A percentile compares a stretch with the other conserved stretches of the same genome.
Conservation (phyloP, 352 stramenopile genomes). For the Globisporangium polare region DNA sequence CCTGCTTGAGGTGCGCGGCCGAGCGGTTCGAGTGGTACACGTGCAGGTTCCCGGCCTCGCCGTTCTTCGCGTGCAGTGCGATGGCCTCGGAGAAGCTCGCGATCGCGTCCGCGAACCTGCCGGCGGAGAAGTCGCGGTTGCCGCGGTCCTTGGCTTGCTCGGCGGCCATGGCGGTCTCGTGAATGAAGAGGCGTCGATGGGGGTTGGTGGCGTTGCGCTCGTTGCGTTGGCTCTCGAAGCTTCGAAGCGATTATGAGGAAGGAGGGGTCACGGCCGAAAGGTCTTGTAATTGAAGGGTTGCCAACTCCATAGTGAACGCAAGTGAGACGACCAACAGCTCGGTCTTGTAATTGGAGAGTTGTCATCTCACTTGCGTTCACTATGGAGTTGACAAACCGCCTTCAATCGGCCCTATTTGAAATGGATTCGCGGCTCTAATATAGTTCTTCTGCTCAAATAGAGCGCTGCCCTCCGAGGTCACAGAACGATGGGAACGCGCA, state of each 20-base stretch:
- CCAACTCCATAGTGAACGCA: not conserved
- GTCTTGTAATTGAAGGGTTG: no score
- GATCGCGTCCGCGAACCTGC: conserved; percentile 65
- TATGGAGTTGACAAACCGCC: no score
- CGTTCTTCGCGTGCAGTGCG: conserved; percentile 39
- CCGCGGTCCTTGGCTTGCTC: conserved; percentile 87
- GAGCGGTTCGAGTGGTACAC: conserved; percentile 87
- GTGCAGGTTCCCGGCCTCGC: conserved; percentile 33
- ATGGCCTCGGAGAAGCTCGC: conserved; percentile 78
- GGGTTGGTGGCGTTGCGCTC: not conserved
- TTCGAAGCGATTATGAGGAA: conserved; percentile 1
- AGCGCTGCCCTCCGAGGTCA: not conserved
- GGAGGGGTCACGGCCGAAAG: no score
- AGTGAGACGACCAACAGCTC: not conserved
- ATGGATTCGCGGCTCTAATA: no score
- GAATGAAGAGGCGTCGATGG: not conserved
- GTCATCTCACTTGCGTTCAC: no score
- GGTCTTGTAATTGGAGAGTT: no score
- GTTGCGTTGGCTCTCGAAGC: conserved; percentile 10
- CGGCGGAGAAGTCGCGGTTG: conserved; percentile 73
- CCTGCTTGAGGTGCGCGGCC: conserved; percentile 75
- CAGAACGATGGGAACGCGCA: not conserved
- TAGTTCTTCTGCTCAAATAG: no score
- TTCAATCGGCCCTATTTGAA: no score
- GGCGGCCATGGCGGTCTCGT: conserved; percentile 47